Evolutionary conservation across 2,329 filamentous ascomycete species (phyloP).

Genomic region (Delphinella strobiligena): DNA sequence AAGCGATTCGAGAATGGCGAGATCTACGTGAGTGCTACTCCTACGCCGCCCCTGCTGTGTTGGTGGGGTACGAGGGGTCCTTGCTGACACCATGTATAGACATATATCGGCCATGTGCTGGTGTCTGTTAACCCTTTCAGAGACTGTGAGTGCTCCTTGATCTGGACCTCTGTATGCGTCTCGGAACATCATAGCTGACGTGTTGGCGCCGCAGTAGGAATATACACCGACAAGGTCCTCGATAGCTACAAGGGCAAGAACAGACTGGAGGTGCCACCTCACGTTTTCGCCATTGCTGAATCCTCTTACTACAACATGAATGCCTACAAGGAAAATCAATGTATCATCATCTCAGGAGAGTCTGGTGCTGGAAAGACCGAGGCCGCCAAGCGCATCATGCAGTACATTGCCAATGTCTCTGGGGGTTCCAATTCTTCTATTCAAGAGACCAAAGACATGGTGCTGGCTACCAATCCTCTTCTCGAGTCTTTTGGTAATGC

Average conservation of each 20-base stretch:
- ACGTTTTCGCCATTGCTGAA: slow-evolving; percentile 96
- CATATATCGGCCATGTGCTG: slow-evolving; percentile 98
- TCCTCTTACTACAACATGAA: slow-evolving; percentile 99
- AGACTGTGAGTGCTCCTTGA: slow-evolving; percentile 38
- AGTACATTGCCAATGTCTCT: slow-evolving; percentile 97
- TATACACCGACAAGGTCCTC: slow-evolving; percentile 91
- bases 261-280: slow-evolving; percentile 70
- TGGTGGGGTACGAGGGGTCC: not conserved
- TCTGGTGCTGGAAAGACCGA: slow-evolving; percentile 98
- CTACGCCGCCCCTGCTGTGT: not conserved
- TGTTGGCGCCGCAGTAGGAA: slow-evolving; percentile 44
- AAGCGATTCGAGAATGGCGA: slow-evolving; percentile 95
- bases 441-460: slow-evolving; percentile 98
- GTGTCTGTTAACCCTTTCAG: slow-evolving; percentile 98
- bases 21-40: slow-evolving; percentile 51
- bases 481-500: slow-evolving; percentile 97
- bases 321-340: slow-evolving; percentile 97
- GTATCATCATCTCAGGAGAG: slow-evolving; percentile 97
- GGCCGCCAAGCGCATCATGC: slow-evolving; percentile 97
- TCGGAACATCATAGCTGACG: not conserved
- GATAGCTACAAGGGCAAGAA: slow-evolving; percentile 96
- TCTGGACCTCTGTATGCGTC: not conserved
- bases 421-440: slow-evolving; percentile 76
- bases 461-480: slow-evolving; percentile 91
- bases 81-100: slow-evolving; percentile 28